Base-by-base conservation (phyloP, 768 basidiomycete species). In the Filobasidium wieringae region DNA sequence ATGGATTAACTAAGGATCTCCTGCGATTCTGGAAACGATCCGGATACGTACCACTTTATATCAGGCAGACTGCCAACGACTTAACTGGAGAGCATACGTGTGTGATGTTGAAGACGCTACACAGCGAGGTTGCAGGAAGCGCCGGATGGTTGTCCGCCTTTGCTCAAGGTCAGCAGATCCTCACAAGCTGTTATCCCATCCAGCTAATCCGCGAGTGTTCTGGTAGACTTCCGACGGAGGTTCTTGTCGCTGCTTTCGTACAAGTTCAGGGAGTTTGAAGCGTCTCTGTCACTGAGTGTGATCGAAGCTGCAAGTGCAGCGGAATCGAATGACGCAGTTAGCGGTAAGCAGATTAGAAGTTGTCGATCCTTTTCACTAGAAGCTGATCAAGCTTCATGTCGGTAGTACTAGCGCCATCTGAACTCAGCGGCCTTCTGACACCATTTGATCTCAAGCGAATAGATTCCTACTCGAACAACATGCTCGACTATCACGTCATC, bases 371-470 rank as follows among this genome's bases (percentile, higher is more conserved):
- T n/a, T 5, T 14, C 5, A 17, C 15, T 4, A 8, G 11, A 53
- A 17, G 8, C 52, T 53, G 3, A 36, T 36, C 26, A 26, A 37
- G 2, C 40, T 4, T 26, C 30, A 4, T 47, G 17, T 26, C 72
- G 79, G 45, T 72, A 87, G 69, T 76, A 4, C 72, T 81, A 24
- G 70, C 72, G 5, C 61, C 78, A 17, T 69, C 74, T 1, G 85
- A 86, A 58, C 76, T 86, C 15, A 76, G 81, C 0, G 76, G 84
- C 47, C 70, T 86, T 7, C 71, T 92, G 56, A 84, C 88, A 0
- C 89, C 95, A 0, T 97, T 93, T 71, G 95, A 97, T 73, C 79
- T 97, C 65, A 96, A 97, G 72, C 85, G 95, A 1, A 80, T 99
- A 14, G 87, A 92, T 65, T 87, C 93, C 5, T 99, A 99, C 63